Conservation (phyloP, 768 basidiomycete genomes). For the Russula sp. region DNA sequence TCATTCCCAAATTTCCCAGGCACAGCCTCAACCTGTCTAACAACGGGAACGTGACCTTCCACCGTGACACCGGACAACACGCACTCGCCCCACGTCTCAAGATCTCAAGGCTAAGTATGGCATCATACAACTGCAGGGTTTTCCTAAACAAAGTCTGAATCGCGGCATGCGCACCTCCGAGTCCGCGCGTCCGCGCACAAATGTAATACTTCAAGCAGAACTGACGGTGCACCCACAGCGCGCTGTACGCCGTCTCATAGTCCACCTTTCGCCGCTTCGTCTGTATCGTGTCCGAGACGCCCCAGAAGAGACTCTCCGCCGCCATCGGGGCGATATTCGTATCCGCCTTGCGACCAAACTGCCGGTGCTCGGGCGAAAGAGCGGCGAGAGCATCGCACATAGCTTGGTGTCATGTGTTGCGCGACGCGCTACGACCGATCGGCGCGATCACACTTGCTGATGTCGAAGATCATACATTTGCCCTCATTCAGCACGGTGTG, state of each 20-base stretch:
- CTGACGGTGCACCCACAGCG: slow-evolving; percentile 92
- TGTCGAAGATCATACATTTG: no score
- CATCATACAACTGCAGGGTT: slow-evolving; percentile 92
- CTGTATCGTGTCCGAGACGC: slow-evolving; percentile 93
- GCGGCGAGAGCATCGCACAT: slow-evolving; percentile 91
- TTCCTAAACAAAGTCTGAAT: slow-evolving; percentile 94
- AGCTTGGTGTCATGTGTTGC: no score
- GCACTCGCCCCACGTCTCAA: slow-evolving; percentile 90
- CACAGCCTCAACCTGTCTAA: no score
- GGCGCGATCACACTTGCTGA: no score
- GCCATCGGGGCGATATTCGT: slow-evolving; percentile 96
- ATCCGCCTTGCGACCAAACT: slow-evolving; percentile 89
- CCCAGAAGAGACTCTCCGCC: slow-evolving; percentile 91
- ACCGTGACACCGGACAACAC: no score
- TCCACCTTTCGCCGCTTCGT: slow-evolving; percentile 66
- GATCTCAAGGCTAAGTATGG: slow-evolving; percentile 72
- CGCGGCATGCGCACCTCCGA: slow-evolving; percentile 90
- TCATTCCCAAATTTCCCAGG: no score
- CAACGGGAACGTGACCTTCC: no score
- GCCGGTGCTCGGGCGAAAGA: slow-evolving; percentile 74
- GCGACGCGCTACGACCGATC: no score
- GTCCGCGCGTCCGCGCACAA: slow-evolving; percentile 78
- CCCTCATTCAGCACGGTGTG: no score
- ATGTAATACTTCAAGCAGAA: slow-evolving; percentile 77
- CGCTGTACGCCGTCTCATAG: slow-evolving; percentile 69